Base-by-base conservation (phyloP, 2,329 filamentous ascomycete species). In the Neurospora crassa region DNA sequence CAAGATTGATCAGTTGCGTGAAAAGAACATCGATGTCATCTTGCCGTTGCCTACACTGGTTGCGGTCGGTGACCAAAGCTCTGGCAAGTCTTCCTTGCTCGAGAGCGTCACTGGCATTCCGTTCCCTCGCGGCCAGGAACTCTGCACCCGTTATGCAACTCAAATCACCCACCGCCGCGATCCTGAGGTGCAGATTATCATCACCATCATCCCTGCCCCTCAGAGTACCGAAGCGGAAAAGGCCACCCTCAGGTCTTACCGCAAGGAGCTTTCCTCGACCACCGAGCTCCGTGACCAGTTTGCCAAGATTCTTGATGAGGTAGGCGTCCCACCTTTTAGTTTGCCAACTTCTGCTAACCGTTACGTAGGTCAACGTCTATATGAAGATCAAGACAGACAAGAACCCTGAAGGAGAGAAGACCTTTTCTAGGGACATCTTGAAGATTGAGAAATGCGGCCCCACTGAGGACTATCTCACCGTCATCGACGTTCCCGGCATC, bases 401-500 rank as follows among this genome's bases (percentile, higher is more conserved):
- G 8, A 69, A 3, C 68, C 72, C 0, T 71, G 71, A 0, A 40
- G 24, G 8, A n/a, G 40, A 42, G 5, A 72, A 72, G 0, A 79
- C 82, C 0, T 88, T 87, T 70, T 85, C 83, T 37, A 79, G 84
- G 5, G 84, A 87, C 63, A 79, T 83, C 14, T 77, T 84, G 53
- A 83, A 80, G 72, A 83, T 84, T 24, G 82, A 83, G 67, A 84
- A 85, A 41, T 79, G 78, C 2, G 84, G 85, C 0, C 86, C 85
- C 0, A 69, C 80, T 0, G 78, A 83, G 80, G 74, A 83, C 2
- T 83, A 86, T 24, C 79, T 88, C 10, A 88, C 85, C 0, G 79
- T 88, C 3, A 87, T 88, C 7, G 86, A 88, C n/a, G 84, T 88
- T 0, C 86, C 85, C 0, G 86, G 85, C 0, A 86, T 87, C 53